These are phyloP conservation scores for Onygena corvina DNA, from an alignment of 2,329 filamentous ascomycete species.

Conservation along the genomic window DNA sequence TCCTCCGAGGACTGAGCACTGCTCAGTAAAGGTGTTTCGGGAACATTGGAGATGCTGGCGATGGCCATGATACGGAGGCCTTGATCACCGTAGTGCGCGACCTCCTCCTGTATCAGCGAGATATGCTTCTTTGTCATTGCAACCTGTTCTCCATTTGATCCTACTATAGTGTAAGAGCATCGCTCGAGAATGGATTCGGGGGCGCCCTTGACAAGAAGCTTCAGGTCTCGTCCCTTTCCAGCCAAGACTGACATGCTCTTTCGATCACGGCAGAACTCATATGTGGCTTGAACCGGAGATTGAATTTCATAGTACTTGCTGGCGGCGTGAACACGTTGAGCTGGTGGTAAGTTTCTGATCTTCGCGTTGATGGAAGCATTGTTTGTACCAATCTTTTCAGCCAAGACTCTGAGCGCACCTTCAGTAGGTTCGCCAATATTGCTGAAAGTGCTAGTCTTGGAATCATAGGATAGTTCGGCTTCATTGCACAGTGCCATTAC, in stretches of 20 bases:
- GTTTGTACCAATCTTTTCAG: constrained; percentile 85
- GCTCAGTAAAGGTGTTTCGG: constrained; percentile 54
- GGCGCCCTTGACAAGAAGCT: constrained; percentile 88
- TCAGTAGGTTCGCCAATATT: constrained; percentile 92
- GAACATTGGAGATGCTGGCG: constrained; percentile 67
- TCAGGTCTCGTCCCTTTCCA: constrained; percentile 55
- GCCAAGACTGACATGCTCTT: constrained; percentile 99
- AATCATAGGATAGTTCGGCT: constrained; percentile 68
- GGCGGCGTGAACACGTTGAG: constrained; percentile 62
- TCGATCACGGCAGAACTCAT: constrained; percentile 91
- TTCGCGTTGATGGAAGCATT: constrained; percentile 48
- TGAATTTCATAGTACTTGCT: constrained; percentile 74
- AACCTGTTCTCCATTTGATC: constrained; percentile 65
- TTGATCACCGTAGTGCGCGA: constrained; percentile 79
- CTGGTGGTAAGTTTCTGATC: constrained; percentile 36
- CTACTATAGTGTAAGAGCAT: constrained; percentile 70
- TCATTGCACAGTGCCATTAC: constrained; percentile 75
- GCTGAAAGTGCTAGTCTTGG: constrained; percentile 59
- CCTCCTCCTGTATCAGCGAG: constrained; percentile 61
- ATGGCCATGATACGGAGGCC: constrained; percentile 92
- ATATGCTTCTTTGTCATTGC: constrained; percentile 57
- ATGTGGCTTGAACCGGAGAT: constrained; percentile 67
- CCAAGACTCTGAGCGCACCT: constrained; percentile 77
- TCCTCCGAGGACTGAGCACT: constrained; percentile 71
- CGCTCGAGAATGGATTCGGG: constrained; percentile 90